A percentile compares a stretch with the other conserved stretches of the same genome.
Conservation (phyloP, 768 basidiomycete species). For the Cystofilobasidium macerans region DNA sequence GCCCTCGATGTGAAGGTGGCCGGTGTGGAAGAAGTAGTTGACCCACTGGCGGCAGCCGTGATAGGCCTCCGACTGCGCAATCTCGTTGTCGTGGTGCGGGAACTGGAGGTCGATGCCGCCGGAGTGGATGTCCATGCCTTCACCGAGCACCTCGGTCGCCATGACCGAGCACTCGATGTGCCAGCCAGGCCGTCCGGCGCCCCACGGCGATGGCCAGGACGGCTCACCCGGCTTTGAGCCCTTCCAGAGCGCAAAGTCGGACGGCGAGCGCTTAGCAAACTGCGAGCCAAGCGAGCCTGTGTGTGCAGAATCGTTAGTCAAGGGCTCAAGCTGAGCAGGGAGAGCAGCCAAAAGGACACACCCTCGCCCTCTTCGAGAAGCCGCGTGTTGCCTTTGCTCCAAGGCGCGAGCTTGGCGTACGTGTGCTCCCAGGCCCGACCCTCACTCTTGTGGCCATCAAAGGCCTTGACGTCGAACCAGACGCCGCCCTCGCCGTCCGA, state of each 20-base stretch:
- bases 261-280: constrained; percentile 59
- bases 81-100: constrained; percentile 98
- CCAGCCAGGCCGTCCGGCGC: constrained; percentile 91
- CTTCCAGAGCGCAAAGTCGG: constrained; percentile 98
- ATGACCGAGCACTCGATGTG: constrained; percentile 99
- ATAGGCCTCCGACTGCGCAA: constrained; percentile 96
- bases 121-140: constrained; percentile 93
- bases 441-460: constrained; percentile 46
- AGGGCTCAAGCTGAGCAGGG: too few species aligned
- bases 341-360: constrained; percentile 32
- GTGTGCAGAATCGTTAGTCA: too few species aligned
- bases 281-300: constrained; percentile 50
- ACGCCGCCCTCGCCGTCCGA: constrained; percentile 61
- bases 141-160: constrained; percentile 81
- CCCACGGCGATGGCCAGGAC: constrained; percentile 94
- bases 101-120: constrained; percentile 96
- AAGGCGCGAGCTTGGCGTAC: constrained; percentile 91
- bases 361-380: constrained; percentile 88
- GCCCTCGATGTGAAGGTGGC: constrained; percentile 95
- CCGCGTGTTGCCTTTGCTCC: constrained; percentile 87
- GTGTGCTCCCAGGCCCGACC: constrained; percentile 46
- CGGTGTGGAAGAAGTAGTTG: constrained; percentile 97
- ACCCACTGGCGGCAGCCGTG: constrained; percentile 89
- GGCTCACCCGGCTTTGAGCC: constrained; percentile 92
- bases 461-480: constrained; percentile 78